phyloP scores from a whole-genome alignment of 306 rosid genomes.

The Cyclanthera cordifolia region DNA sequence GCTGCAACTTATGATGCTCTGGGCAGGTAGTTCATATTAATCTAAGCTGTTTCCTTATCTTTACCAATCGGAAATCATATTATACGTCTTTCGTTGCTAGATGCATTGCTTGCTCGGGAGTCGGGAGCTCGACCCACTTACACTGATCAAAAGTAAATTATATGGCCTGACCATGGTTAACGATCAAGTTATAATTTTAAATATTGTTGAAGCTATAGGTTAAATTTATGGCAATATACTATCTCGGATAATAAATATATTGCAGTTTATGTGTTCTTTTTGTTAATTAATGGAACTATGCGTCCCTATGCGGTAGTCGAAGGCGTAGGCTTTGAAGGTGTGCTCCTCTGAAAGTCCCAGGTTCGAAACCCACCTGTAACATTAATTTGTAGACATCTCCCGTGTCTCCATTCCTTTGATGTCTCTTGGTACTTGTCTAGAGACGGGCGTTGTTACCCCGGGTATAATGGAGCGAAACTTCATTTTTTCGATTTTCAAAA shows the following conservation, averaged over 20 bases:
- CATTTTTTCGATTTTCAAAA: no score
- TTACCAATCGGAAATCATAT: background rate
- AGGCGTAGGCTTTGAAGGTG: no score
- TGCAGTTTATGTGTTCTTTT: background rate
- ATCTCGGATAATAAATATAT: background rate
- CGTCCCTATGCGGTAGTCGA: no score
- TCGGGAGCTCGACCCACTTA: background rate
- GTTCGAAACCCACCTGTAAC: no score
- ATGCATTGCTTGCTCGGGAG: background rate
- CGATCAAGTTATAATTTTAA: background rate
- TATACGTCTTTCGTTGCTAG: background rate
- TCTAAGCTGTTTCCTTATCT: background rate
- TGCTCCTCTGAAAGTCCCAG: no score
- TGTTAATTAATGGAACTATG: background rate
- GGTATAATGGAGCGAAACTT: no score
- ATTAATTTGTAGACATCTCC: no score
- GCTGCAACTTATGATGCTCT: slow-evolving; percentile 99
- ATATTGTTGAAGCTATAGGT: background rate
- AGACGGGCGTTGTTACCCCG: no score
- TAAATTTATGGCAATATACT: background rate
- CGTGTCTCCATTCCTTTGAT: no score
- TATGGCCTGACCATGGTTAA: background rate
- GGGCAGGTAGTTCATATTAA: slow-evolving; percentile 64
- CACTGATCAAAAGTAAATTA: background rate
- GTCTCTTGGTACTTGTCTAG: no score